Conservation (phyloP, 441 rosid genomes). For the Pelargonium cotyledonis region DNA sequence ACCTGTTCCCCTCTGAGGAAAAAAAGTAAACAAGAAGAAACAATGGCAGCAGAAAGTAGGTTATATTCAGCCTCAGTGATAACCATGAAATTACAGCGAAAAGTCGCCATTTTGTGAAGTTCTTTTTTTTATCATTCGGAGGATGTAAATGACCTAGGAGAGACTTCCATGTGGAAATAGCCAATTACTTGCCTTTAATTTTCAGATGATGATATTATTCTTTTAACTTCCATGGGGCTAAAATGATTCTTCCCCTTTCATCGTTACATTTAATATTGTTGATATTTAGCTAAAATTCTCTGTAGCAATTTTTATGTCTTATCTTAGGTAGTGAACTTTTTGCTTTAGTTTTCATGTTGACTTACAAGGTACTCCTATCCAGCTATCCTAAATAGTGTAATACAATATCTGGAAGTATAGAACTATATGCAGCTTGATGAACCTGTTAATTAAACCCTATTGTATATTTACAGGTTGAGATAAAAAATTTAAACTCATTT, state of each 20-base stretch:
- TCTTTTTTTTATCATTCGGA: no score
- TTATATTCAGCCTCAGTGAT: neutral
- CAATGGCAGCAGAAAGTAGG: neutral
- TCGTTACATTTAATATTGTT: no score
- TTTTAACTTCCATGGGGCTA: no score
- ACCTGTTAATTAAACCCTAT: slow-evolving; percentile 12
- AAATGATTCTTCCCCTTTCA: no score
- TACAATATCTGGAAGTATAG: neutral
- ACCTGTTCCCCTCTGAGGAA: no score
- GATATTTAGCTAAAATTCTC: no score
- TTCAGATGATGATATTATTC: no score
- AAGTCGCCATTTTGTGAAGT: neutral
- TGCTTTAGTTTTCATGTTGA: neutral
- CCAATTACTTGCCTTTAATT: no score
- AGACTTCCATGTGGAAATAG: no score
- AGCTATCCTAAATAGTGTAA: neutral
- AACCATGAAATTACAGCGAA: neutral
- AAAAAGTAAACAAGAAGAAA: no score
- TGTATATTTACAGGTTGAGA: slow-evolving; percentile 63
- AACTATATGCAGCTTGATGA: slow-evolving; percentile 2
- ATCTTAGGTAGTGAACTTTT: neutral
- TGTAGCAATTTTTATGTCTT: no score
- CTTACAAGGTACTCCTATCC: neutral
- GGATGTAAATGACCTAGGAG: neutral
- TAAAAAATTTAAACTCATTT: slow-evolving; percentile 78